A percentile compares a stretch with the other conserved stretches of the same genome.
Evolutionary conservation across 305 asterid genomes (phyloP).

Genomic region (Euphrasia arctica): DNA sequence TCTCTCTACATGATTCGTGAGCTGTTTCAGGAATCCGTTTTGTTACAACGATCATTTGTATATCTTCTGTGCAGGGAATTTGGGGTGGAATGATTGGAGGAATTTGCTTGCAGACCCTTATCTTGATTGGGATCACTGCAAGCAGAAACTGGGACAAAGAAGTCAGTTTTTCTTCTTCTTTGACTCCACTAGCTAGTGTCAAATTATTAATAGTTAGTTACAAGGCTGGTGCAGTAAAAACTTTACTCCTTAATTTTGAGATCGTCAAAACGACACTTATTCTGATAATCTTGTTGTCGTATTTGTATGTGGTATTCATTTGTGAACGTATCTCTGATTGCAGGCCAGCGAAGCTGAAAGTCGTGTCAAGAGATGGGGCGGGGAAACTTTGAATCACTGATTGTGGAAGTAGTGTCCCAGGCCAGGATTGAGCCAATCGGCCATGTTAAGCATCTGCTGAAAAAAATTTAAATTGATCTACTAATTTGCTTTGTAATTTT

Average conservation of each 20-base stretch:
- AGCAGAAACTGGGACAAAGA: conserved; percentile 73
- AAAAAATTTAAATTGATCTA: not conserved
- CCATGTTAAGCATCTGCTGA: not conserved
- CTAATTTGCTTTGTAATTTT: not conserved
- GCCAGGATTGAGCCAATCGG: not conserved
- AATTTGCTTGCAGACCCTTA: conserved; percentile 59
- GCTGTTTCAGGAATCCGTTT: not conserved
- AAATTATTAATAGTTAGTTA: not conserved
- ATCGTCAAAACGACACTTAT: no score
- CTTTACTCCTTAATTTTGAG: no score
- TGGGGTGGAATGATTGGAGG: conserved; percentile 94
- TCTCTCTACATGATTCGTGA: no score
- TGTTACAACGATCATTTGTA: not conserved
- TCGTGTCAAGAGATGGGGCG: conserved; percentile 56
- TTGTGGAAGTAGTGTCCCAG: not conserved
- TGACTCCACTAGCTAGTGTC: not conserved
- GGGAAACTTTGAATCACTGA: conserved; percentile 32
- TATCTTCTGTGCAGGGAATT: conserved; percentile 50
- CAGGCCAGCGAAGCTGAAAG: conserved; percentile 51
- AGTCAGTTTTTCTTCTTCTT: conserved; percentile 31
- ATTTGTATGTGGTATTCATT: not conserved
- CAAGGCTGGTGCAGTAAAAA: no score
- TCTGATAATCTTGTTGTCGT: no score
- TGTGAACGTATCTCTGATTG: not conserved
- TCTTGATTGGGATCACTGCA: conserved; percentile 48